Conservation (phyloP, 768 basidiomycete genomes). For the Amyloporia xantha region DNA sequence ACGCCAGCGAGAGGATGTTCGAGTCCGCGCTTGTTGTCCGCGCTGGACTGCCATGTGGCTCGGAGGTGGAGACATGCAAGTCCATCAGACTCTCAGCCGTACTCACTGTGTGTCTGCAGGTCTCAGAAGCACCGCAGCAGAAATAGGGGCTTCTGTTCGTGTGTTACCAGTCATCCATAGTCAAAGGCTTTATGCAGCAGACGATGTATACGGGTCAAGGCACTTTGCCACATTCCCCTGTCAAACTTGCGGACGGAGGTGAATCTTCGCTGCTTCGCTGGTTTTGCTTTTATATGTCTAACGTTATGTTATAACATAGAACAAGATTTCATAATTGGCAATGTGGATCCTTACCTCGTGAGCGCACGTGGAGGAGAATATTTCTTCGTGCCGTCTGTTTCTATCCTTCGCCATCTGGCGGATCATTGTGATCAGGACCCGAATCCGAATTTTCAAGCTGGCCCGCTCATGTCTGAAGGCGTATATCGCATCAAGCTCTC, state of each 20-base stretch:
- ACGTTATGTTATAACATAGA: no score
- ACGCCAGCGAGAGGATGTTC: conserved; percentile 15
- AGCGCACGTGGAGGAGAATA: conserved; percentile 3
- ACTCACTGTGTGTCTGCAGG: no score
- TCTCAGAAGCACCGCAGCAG: neutral
- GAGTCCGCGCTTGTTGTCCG: conserved; percentile 25
- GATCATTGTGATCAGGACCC: neutral
- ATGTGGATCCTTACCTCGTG: neutral
- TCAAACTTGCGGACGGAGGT: no score
- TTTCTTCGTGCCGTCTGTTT: conserved; percentile 6
- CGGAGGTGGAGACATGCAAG: conserved; percentile 15
- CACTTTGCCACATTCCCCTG: no score
- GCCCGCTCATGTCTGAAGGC: neutral
- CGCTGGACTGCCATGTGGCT: conserved; percentile 30
- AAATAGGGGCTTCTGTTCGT: conserved; percentile 24
- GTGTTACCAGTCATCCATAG: conserved; percentile 32
- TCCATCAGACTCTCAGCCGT: no score
- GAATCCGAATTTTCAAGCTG: neutral
- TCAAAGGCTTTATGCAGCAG: conserved; percentile 32
- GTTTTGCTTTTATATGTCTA: no score
- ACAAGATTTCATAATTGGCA: neutral
- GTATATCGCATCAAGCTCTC: neutral
- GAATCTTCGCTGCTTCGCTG: no score
- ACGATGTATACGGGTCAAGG: no score
- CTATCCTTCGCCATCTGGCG: neutral